Evolutionary conservation across 768 basidiomycete species (phyloP).

Genomic region (Leccinellum albellum): DNA sequence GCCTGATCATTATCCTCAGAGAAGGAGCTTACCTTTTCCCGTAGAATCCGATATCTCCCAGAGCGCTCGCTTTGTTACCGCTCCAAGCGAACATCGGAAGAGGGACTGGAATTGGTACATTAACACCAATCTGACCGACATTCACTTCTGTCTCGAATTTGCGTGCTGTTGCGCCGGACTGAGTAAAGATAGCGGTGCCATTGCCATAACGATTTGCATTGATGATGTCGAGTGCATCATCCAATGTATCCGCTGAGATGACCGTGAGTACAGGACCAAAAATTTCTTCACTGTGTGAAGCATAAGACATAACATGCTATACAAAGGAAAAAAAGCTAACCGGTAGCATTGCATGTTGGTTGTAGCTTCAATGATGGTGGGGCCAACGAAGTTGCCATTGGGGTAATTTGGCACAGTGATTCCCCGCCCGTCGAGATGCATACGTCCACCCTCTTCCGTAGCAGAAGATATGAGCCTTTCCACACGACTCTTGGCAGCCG

Average conservation of each 20-base stretch:
- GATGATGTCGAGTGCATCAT: constrained; percentile 86
- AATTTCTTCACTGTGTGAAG: constrained; percentile 72
- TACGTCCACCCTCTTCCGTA: constrained; percentile 76
- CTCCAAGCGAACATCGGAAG: constrained; percentile 95
- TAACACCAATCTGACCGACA: constrained; percentile 91
- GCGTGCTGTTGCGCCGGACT: constrained; percentile 91
- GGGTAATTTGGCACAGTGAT: constrained; percentile 68
- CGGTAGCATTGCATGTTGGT: constrained; percentile 84
- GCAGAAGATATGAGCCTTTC: constrained; percentile 69
- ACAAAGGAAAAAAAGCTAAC: constrained; percentile 37
- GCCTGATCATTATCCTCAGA: background rate
- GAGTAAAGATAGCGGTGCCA: constrained; percentile 93
- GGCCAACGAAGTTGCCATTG: constrained; percentile 91
- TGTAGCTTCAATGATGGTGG: constrained; percentile 83
- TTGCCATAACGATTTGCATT: constrained; percentile 92
- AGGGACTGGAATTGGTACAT: constrained; percentile 91
- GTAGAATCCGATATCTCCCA: constrained; percentile 90
- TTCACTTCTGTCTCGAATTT: constrained; percentile 88
- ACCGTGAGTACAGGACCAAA: constrained; percentile 89
- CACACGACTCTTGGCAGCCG: constrained; percentile 75
- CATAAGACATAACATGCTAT: background rate
- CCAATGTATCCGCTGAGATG: constrained; percentile 75
- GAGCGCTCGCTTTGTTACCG: constrained; percentile 84
- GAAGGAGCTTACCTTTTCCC: constrained; percentile 62
- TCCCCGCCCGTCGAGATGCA: constrained; percentile 82